These are phyloP conservation scores for Trapa incisa DNA, from an alignment of 345 rosid species.

Conservation along the genomic window DNA sequence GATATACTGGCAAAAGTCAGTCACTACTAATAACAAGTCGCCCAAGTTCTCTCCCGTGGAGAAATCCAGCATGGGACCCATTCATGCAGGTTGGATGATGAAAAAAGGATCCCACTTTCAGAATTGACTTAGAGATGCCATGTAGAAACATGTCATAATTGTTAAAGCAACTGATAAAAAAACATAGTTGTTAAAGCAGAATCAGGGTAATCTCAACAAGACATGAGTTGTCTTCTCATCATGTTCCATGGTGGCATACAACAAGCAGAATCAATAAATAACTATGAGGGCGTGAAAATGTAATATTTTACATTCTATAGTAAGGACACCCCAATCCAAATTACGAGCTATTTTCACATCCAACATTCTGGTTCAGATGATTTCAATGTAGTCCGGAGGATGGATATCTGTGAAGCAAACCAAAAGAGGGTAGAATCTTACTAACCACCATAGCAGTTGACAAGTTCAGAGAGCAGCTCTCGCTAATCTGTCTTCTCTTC, in stretches of 20 bases:
- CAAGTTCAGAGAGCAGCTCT: not conserved
- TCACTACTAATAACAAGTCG: too few relatives aligned
- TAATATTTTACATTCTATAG: not conserved
- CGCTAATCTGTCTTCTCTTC: slow-evolving; percentile 41
- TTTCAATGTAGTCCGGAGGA: not conserved
- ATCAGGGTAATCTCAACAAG: not conserved
- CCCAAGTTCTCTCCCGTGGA: too few relatives aligned
- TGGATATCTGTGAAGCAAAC: too few relatives aligned
- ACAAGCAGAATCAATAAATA: not conserved
- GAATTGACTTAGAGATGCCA: too few relatives aligned
- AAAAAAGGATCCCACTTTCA: too few relatives aligned
- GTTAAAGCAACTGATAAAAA: too few relatives aligned
- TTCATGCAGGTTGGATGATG: too few relatives aligned
- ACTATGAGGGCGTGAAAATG: not conserved
- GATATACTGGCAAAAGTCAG: too few relatives aligned
- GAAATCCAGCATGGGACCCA: too few relatives aligned
- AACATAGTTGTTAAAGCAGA: not conserved
- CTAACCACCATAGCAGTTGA: not conserved
- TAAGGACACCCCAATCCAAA: not conserved
- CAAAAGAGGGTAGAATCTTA: too few relatives aligned
- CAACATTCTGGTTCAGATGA: not conserved
- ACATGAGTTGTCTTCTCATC: not conserved
- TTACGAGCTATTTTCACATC: not conserved
- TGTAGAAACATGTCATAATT: too few relatives aligned
- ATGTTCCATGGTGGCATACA: not conserved